Percentiles rank a stretch among this genome's conserved stretches.
phyloP scores from a whole-genome alignment of 192 early-diverging fungal genomes.

The Linnemannia hyalina region DNA sequence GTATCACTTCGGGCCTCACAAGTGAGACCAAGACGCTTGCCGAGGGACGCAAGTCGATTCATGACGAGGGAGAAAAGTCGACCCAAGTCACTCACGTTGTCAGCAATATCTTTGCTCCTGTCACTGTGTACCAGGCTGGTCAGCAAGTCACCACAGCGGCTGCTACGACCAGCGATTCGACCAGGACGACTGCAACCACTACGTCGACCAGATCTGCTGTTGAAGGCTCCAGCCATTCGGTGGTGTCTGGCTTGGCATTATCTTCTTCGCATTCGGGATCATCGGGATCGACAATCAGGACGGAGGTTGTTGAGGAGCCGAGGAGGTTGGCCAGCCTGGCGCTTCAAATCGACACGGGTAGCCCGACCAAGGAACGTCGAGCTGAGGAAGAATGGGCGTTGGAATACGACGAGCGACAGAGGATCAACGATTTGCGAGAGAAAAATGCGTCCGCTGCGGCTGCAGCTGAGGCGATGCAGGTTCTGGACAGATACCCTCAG shows the following conservation, averaged over 20 bases:
- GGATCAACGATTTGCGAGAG: slow-evolving; percentile 21
- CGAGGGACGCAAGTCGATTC: neutral
- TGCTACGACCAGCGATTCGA: neutral
- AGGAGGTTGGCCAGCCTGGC: neutral
- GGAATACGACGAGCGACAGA: slow-evolving; percentile 18
- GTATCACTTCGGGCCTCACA: neutral
- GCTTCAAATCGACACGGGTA: slow-evolving; percentile 36
- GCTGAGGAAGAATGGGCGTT: slow-evolving; percentile 3
- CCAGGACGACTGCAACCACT: neutral
- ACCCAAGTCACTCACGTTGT: neutral
- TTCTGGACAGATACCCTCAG: slow-evolving; percentile 46
- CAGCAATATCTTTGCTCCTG: neutral
- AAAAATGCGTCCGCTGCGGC: slow-evolving; percentile 32
- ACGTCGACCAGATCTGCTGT: neutral
- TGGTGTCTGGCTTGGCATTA: neutral
- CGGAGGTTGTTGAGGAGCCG: neutral
- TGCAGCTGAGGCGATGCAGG: slow-evolving; percentile 42
- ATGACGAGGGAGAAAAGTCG: neutral
- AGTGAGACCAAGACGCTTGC: neutral
- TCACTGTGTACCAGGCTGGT: neutral
- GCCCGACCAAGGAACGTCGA: neutral
- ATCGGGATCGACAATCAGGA: neutral
- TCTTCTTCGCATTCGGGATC: neutral
- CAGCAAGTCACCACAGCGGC: neutral
- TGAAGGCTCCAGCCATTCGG: neutral